A percentile compares a stretch with the other conserved stretches of the same genome.
Conservation (phyloP, 805 yeast species). For the Cyberlindnera petersonii region DNA sequence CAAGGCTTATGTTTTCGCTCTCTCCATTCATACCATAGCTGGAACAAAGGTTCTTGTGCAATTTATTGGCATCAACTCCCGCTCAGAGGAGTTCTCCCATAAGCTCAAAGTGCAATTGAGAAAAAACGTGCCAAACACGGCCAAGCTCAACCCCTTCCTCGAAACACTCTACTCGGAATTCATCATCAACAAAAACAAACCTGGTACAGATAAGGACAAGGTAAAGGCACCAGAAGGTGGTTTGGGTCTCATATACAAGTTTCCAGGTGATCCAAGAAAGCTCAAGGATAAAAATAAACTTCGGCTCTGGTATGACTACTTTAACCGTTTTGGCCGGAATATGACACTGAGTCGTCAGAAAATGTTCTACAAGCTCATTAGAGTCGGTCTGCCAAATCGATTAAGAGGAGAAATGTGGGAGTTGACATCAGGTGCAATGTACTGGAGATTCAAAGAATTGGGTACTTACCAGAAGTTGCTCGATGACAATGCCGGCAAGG, state of each 20-base stretch:
- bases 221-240: conserved; percentile 73
- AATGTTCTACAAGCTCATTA: conserved; percentile 72
- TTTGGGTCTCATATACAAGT: conserved; percentile 75
- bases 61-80: conserved; percentile 73
- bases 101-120: conserved; percentile 57
- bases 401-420: conserved; percentile 98
- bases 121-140: conserved; percentile 59
- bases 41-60: conserved; percentile 62
- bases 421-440: conserved; percentile 81
- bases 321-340: conserved; percentile 80
- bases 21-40: conserved; percentile 65
- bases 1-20: conserved; percentile 70
- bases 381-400: conserved; percentile 93
- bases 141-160: conserved; percentile 59
- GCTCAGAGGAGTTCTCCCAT: conserved; percentile 77
- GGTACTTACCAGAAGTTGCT: conserved; percentile 58
- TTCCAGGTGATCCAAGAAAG: conserved; percentile 83
- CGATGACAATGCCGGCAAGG: conserved; percentile 55
- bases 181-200: conserved; percentile 48
- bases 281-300: conserved; percentile 78
- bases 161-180: conserved; percentile 84
- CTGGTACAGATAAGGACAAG: conserved; percentile 31
- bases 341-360: conserved; percentile 70
- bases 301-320: conserved; percentile 91
- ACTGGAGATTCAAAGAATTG: conserved; percentile 57